Base-by-base conservation (phyloP, 2,329 filamentous ascomycete species). In the Canariomyces notabilis region DNA sequence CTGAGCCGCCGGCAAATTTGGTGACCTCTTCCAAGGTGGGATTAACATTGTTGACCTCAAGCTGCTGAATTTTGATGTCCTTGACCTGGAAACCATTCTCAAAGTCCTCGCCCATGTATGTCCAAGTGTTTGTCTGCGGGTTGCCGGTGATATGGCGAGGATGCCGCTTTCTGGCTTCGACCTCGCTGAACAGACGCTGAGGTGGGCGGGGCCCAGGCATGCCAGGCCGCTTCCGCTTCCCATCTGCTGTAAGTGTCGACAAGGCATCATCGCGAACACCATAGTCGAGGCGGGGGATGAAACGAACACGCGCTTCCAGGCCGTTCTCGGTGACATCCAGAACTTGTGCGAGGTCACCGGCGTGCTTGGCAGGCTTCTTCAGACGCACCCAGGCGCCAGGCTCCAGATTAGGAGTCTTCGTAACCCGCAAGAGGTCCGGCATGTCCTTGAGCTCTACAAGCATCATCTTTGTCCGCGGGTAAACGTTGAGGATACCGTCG, bases 381-480 rank as follows among this genome's bases (percentile, higher is more conserved):
- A 97, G 82, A 53, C 93, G 88, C 42, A 97, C 91, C 78, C 93
- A 98, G 31, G 89, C 89, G 53, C 91, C 91, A 8, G 85, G 86
- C 57, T 93, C 82, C 26, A 98, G 73, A 20, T 83, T 82, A 38
- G 89, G 87, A 2, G 86, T 91, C 70, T 95, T 95, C 50, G 82
- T 83, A 21, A 95, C 88, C 42, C 89, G 82, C 15, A 98, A 75
- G n/a, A 98, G 77, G 67, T 97, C 93, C 2, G 93, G 91, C 83
- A 96, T 95, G 67, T 98, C 93, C 65, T 95, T 95, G 60, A 97
- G 89, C 39, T 93, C 88, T 34, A 98, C 89, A 42, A 97, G 73
- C 36, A 90, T 80, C 70, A 93, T 84, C 67, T 89, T 93, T 21
- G 81, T 85, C 46, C 89, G 82, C 44, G 91, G 87, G 64, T 96